phyloP scores from a whole-genome alignment of 139 green algal genomes.

The Closterium sp. region DNA sequence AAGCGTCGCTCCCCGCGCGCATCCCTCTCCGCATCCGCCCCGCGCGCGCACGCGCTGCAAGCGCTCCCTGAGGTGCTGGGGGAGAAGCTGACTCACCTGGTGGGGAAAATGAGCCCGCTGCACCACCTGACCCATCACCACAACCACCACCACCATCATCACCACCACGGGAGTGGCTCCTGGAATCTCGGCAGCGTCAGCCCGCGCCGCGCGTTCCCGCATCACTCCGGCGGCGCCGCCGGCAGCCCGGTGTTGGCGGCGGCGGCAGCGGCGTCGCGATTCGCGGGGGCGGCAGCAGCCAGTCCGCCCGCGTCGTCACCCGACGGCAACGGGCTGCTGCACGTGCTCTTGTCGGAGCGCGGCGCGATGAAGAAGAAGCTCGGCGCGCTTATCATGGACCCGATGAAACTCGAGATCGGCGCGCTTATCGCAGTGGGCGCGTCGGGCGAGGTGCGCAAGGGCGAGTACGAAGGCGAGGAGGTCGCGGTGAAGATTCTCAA shows the following conservation, averaged over 20 bases:
- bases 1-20: not conserved
- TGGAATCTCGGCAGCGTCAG: not conserved
- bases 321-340: not conserved
- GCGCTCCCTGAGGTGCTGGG: not conserved
- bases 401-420: constrained; percentile 3
- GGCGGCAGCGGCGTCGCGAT: not conserved
- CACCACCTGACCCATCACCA: not conserved
- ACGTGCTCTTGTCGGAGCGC: not conserved
- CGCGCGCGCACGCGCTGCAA: not conserved
- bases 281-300: not conserved
- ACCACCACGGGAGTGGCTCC: not conserved
- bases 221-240: not conserved
- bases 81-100: not conserved
- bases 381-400: constrained; percentile 1
- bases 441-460: not conserved
- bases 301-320: not conserved
- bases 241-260: not conserved
- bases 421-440: not conserved
- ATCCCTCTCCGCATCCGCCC: not conserved
- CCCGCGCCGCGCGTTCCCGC: not conserved
- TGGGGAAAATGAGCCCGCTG: not conserved
- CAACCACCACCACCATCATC: not conserved
- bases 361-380: constrained; percentile 9
- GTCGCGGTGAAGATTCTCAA: constrained; percentile 17
- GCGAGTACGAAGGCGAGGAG: not conserved